These are phyloP conservation scores for Gymnopus androsaceus DNA, from an alignment of 1,284 basidiomycete genomes.

Conservation along the genomic window DNA sequence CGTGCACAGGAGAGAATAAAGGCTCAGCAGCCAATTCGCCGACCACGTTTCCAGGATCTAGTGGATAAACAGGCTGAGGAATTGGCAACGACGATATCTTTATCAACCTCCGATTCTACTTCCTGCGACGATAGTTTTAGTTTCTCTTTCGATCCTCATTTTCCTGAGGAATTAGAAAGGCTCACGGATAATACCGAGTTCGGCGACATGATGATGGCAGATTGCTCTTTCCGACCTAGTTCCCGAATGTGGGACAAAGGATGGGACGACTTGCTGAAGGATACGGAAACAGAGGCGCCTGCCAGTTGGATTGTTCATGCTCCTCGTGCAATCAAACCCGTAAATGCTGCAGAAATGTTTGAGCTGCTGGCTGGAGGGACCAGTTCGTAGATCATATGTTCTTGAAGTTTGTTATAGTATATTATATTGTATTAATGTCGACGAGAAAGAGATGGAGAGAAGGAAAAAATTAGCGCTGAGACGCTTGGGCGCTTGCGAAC, in stretches of 20 bases:
- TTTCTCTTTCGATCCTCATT: neutral
- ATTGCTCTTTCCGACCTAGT: neutral
- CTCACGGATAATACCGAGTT: neutral
- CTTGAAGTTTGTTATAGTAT: too few species aligned
- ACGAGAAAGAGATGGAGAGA: neutral
- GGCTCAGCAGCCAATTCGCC: neutral
- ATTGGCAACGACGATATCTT: neutral
- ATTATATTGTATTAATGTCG: neutral
- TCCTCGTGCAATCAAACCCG: neutral
- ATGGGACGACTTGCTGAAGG: neutral
- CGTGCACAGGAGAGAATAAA: conserved; percentile 1
- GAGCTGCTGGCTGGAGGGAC: too few species aligned
- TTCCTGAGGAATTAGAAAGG: neutral
- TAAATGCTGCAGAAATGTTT: neutral
- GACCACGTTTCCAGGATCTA: neutral
- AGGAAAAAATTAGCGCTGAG: neutral
- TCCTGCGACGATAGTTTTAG: too few species aligned
- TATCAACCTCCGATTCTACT: too few species aligned
- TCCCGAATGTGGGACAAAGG: neutral
- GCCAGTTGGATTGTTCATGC: neutral
- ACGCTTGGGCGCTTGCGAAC: neutral
- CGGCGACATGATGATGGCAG: neutral
- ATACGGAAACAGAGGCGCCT: neutral
- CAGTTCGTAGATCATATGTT: too few species aligned
- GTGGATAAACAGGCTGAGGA: neutral